phyloP scores from a whole-genome alignment of 2,329 filamentous ascomycete species.

The Cytospora schulzeri region DNA sequence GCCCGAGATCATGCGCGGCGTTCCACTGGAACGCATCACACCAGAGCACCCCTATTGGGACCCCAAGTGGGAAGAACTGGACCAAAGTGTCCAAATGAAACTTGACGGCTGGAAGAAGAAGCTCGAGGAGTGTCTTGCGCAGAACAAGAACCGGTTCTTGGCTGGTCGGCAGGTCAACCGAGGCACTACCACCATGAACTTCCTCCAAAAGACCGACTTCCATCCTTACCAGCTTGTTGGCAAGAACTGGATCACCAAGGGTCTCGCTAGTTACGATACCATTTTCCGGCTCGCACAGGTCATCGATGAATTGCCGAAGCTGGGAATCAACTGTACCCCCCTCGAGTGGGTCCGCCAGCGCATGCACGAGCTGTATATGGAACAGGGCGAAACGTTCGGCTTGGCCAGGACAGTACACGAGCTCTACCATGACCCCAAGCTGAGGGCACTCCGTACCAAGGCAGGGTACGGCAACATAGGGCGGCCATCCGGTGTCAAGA shows the following conservation, averaged over 20 bases:
- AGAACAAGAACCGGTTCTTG: constrained; percentile 52
- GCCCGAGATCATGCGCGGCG: constrained; percentile 54
- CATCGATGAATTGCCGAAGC: constrained; percentile 53
- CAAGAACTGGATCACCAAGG: constrained; percentile 52
- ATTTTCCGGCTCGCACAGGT: constrained; percentile 58
- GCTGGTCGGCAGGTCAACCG: constrained; percentile 59
- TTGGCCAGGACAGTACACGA: constrained; percentile 53
- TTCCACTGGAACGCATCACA: constrained; percentile 55
- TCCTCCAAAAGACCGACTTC: constrained; percentile 52
- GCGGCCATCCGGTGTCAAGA: constrained; percentile 52
- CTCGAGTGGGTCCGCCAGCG: constrained; percentile 61
- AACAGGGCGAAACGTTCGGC: constrained; percentile 51
- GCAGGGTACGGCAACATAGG: constrained; percentile 61
- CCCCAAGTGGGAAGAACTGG: constrained; percentile 51
- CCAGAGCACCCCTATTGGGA: constrained; percentile 59
- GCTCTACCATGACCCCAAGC: constrained; percentile 59
- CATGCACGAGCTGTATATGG: constrained; percentile 50
- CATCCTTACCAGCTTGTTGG: constrained; percentile 59
- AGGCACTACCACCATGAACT: constrained; percentile 54
- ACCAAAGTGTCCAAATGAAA: constrained; percentile 45
- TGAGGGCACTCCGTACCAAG: constrained; percentile 51
- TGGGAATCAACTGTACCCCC: constrained; percentile 54
- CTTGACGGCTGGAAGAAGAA: constrained; percentile 53
- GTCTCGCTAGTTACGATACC: constrained; percentile 56
- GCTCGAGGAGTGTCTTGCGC: constrained; percentile 43